A percentile compares a stretch with the other conserved stretches of the same genome.
Evolutionary conservation across 805 yeast genomes (phyloP).

Genomic region (Myxozyma melibiosi): DNA sequence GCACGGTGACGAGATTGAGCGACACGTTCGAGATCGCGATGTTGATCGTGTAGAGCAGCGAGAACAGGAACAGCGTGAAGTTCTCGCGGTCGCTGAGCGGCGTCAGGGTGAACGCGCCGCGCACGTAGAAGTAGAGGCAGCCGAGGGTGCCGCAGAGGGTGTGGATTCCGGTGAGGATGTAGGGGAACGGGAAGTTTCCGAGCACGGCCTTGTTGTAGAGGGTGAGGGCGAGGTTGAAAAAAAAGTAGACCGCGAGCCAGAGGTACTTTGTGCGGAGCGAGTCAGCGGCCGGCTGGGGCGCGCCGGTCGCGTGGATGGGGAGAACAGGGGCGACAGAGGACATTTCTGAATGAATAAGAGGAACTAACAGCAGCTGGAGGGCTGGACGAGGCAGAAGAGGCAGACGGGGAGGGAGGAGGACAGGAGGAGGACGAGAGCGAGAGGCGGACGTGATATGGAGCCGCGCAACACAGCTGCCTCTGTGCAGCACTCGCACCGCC

Average conservation of each 20-base stretch:
- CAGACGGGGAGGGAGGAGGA: background rate
- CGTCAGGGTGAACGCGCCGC: conserved; percentile 36
- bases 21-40: conserved; percentile 40
- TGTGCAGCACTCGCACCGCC: background rate
- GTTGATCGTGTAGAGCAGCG: conserved; percentile 38
- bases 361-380: background rate
- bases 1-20: conserved; percentile 38
- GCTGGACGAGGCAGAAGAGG: background rate
- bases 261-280: conserved; percentile 31
- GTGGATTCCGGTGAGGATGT: conserved; percentile 38
- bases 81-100: conserved; percentile 35
- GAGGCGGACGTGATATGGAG: background rate
- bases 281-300: conserved; percentile 18
- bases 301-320: conserved; percentile 15
- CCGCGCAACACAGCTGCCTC: background rate
- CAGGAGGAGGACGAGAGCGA: background rate
- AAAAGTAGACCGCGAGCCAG: conserved; percentile 39
- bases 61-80: conserved; percentile 35
- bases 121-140: conserved; percentile 33
- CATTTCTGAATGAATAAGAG: background rate
- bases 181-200: conserved; percentile 39
- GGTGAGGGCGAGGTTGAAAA: conserved; percentile 39
- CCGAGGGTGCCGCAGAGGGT: conserved; percentile 37
- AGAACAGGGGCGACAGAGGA: conserved; percentile 16
- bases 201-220: conserved; percentile 39